phyloP scores from a whole-genome alignment of 2,329 filamentous ascomycete genomes.

The Stachybotrys echinatus region DNA sequence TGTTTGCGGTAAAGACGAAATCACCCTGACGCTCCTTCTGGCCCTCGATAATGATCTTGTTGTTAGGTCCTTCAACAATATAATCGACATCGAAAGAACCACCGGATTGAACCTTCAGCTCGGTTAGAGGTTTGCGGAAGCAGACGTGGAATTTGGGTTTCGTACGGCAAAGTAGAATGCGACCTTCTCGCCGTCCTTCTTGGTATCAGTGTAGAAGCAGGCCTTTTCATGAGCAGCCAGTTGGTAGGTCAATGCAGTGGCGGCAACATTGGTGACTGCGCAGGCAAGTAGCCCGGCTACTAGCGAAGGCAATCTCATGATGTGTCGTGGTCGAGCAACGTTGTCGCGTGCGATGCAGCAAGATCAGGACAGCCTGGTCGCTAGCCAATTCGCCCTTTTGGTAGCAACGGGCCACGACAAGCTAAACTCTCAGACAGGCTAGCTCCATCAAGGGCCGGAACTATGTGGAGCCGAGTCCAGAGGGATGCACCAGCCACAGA shows the following conservation, averaged over 20 bases:
- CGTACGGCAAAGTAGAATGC: slow-evolving; percentile 98
- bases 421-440: slow-evolving; percentile 4
- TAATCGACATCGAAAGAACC: slow-evolving; percentile 98
- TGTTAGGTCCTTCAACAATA: slow-evolving; percentile 73
- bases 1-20: slow-evolving; percentile 93
- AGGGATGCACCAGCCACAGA: slow-evolving; percentile 15
- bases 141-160: slow-evolving; percentile 9
- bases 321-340: slow-evolving; percentile 18
- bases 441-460: slow-evolving; percentile 18
- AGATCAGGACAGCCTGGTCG: slow-evolving; percentile 23
- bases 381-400: slow-evolving; percentile 6
- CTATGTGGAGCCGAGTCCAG: slow-evolving; percentile 13
- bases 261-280: slow-evolving; percentile 65
- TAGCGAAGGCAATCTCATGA: slow-evolving; percentile 62
- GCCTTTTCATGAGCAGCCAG: slow-evolving; percentile 86
- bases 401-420: slow-evolving; percentile 18
- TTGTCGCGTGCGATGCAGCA: slow-evolving; percentile 20
- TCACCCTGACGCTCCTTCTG: slow-evolving; percentile 92
- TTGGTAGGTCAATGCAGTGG: slow-evolving; percentile 92
- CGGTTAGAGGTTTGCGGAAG: slow-evolving; percentile 1
- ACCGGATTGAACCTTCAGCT: slow-evolving; percentile 85
- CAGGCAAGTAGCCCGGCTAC: slow-evolving; percentile 66
- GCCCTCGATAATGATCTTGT: slow-evolving; percentile 77
- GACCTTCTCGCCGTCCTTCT: slow-evolving; percentile 78
- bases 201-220: slow-evolving; percentile 84